Conservation (phyloP, 169 alveolate species). For the Plasmodium reichenowi region DNA sequence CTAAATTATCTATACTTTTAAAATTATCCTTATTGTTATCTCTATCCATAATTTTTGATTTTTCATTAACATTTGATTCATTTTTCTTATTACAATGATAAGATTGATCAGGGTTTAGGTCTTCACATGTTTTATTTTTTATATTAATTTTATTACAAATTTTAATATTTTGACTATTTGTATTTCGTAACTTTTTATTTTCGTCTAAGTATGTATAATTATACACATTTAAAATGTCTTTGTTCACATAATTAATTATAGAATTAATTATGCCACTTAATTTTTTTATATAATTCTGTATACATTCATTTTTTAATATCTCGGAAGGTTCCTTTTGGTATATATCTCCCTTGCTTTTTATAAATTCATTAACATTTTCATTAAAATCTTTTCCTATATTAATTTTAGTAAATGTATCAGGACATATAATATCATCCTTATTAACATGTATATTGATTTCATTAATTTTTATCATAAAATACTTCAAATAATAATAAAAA, state of each 20-base stretch:
- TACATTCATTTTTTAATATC: slow-evolving; percentile 9
- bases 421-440: slow-evolving; percentile 47
- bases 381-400: slow-evolving; percentile 46
- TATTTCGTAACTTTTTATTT: neutral
- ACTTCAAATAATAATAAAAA: slow-evolving; percentile 61
- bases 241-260: no score
- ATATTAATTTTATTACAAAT: neutral
- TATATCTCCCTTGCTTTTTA: slow-evolving; percentile 3
- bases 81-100: neutral
- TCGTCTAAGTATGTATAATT: slow-evolving; percentile 13
- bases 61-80: neutral
- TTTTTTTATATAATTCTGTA: slow-evolving; percentile 14
- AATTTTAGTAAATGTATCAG: slow-evolving; percentile 57
- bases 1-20: neutral
- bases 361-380: slow-evolving; percentile 37
- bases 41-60: slow-evolving; percentile 1
- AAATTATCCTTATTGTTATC: neutral
- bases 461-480: slow-evolving; percentile 50
- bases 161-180: neutral
- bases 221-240: neutral
- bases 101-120: neutral
- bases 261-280: neutral
- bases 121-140: neutral
- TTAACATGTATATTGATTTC: slow-evolving; percentile 52
- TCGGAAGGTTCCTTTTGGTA: neutral